These are phyloP conservation scores for Tolypocladium sp. DNA, from an alignment of 2,329 filamentous ascomycete species.

Conservation along the genomic window DNA sequence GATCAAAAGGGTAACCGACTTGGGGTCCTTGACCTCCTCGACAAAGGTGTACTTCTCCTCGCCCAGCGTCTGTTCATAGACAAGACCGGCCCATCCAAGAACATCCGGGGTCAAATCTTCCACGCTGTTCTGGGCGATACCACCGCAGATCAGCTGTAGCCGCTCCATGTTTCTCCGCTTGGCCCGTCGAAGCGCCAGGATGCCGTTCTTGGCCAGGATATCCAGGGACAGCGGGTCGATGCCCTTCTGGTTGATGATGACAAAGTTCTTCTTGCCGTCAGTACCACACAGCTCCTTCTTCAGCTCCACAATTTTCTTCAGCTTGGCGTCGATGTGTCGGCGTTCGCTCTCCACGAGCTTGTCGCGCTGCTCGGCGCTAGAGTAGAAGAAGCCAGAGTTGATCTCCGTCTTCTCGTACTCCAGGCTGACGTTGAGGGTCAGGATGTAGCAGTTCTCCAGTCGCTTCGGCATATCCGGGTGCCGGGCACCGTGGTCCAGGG, in stretches of 20 bases:
- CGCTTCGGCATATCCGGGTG: slow-evolving; percentile 98
- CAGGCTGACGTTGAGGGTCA: slow-evolving; percentile 91
- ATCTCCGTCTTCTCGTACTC: slow-evolving; percentile 99
- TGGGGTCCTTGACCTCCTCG: slow-evolving; percentile 97
- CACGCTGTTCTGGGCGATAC: slow-evolving; percentile 87
- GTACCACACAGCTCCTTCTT: slow-evolving; percentile 96
- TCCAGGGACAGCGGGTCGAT: slow-evolving; percentile 95
- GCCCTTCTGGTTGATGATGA: slow-evolving; percentile 98
- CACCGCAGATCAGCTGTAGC: slow-evolving; percentile 88
- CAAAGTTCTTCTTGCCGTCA: slow-evolving; percentile 90
- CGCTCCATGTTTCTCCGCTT: slow-evolving; percentile 99
- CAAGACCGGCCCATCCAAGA: slow-evolving; percentile 89
- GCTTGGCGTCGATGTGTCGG: slow-evolving; percentile 88
- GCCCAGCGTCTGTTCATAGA: slow-evolving; percentile 94
- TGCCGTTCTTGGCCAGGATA: slow-evolving; percentile 95
- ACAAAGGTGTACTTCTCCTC: slow-evolving; percentile 99
- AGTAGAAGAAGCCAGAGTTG: slow-evolving; percentile 99
- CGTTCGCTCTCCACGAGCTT: slow-evolving; percentile 98
- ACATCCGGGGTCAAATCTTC: slow-evolving; percentile 83
- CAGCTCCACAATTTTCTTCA: slow-evolving; percentile 93
- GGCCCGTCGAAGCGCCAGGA: slow-evolving; percentile 84
- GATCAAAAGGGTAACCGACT: slow-evolving; percentile 94
- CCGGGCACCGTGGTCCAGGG: slow-evolving; percentile 87
- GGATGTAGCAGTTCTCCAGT: slow-evolving; percentile 88
- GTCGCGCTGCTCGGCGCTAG: slow-evolving; percentile 89